Evolutionary conservation across 2,329 filamentous ascomycete genomes (phyloP), one percentile per base, ranked within the genome.

Genomic region (Cytospora mali): DNA sequence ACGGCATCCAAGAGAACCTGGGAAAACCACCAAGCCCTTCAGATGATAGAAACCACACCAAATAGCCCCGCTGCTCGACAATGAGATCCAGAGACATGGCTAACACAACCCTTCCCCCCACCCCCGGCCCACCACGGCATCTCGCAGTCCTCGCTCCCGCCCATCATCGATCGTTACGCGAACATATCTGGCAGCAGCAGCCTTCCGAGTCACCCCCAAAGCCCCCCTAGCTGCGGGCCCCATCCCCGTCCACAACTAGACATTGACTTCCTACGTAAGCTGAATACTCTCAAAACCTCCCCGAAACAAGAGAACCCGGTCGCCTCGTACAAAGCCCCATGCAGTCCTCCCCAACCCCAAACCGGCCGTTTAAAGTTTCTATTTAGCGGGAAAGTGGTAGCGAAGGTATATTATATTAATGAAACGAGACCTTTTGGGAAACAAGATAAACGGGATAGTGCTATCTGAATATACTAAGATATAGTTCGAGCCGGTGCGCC

Each of bases 61-160:
- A 54, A 4, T 21, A n/a, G 7, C n/a, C 16, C 27, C 33, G 35
- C 29, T 9, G 29, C 25, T 25, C 6, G 16, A 28, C 10, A 50
- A 27, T 13, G 11, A 33, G 16, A 9, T 11, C 46, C 56, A 54
- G 62, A 64, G 57, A 64, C 57, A 64, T 57, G 62, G 48, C 53
- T 61, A 27, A 61, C 48, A 56, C 62, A 60, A 23, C 54, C 16
- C n/a, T n/a, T n/a, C n/a, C n/a, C n/a, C n/a, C n/a, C n/a, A n/a
- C n/a, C n/a, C n/a, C n/a, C n/a, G n/a, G n/a, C n/a, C n/a, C n/a
- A n/a, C n/a, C 33, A 18, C 57, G 62, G 62, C 53, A 64, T 51
- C 57, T 23, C 42, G 57, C 62, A 64, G n/a, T 64, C 33, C 28
- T 35, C 55, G 21, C 49, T 55, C 57, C 56, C 55, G 39, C 56